Base-by-base conservation (phyloP, 2,329 filamentous ascomycete species). In the Myriosclerotinia curreyana region DNA sequence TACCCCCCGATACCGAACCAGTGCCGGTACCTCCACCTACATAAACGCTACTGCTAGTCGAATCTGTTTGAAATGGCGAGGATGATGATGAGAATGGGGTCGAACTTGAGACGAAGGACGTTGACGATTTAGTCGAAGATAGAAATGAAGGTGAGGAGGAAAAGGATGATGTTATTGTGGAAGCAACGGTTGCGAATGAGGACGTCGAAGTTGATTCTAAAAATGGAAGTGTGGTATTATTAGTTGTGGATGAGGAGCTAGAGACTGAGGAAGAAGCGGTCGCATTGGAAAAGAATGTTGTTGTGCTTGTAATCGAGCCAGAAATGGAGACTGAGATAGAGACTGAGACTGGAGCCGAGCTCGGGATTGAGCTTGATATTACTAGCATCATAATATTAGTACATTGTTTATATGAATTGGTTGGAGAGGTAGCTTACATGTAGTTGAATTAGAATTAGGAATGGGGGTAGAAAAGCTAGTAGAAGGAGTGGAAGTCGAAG, bases 391-490 rank as follows among this genome's bases (percentile, higher is more conserved):
- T 65, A 34, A 69, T 55, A 69, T 67, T 38, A 42, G 44, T 36
- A 12, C 14, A 52, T 65, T 49, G 42, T 17, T 71, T 14, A 11
- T 28, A 11, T 53, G 36, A 8, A 61, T 31, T 17, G 36, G 15
- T 42, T n/a, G 15, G n/a, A 38, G n/a, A 20, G 9, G n/a, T 25
- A 42, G 66, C 73, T 68, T 66, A 74, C 73, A 67, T 48, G 69
- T 69, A 48, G 70, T 72, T 54, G 71, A 71, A 73, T 74, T 74
- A 71, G 69, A 67, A 64, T 61, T 69, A 62, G 65, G 67, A 66
- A 62, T 62, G 64, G 70, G 62, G 14, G 71, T 72, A 63, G 71
- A 61, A 68, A 73, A 73, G 61, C 58, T 70, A 34, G 68, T 66
- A 36, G 69, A 72, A 70, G 61, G 69, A 72, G 64, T 65, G 68